Evolutionary conservation across 2,329 filamentous ascomycete genomes (phyloP).

Genomic region (Aspergillus sp.): DNA sequence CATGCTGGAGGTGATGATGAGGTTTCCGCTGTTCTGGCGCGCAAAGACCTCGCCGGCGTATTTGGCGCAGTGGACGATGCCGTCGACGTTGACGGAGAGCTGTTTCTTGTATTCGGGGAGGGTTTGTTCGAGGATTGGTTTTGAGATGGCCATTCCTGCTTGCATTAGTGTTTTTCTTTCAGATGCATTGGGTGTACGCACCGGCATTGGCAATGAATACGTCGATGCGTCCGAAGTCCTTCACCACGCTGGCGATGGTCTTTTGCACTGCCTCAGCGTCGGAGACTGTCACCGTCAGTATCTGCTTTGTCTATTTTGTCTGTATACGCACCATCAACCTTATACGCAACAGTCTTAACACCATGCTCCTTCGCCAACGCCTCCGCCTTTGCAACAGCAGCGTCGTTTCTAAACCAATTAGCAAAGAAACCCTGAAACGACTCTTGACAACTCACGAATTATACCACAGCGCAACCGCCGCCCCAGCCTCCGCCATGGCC

Average conservation of each 20-base stretch:
- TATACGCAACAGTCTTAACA: slow-evolving; percentile 43
- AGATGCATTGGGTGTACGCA: too few relatives aligned
- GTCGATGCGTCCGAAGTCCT: slow-evolving; percentile 46
- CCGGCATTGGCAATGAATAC: slow-evolving; percentile 48
- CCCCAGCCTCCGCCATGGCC: slow-evolving; percentile 49
- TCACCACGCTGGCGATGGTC: slow-evolving; percentile 34
- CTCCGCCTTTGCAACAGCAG: slow-evolving; percentile 38
- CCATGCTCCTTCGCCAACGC: slow-evolving; percentile 33
- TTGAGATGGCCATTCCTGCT: slow-evolving; percentile 52
- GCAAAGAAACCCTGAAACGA: too few relatives aligned
- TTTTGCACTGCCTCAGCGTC: slow-evolving; percentile 37
- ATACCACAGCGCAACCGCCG: slow-evolving; percentile 44
- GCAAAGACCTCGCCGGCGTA: slow-evolving; percentile 47
- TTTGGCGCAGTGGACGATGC: slow-evolving; percentile 48
- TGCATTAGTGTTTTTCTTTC: too few relatives aligned
- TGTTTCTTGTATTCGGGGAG: slow-evolving; percentile 53
- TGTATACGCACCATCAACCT: slow-evolving; percentile 36
- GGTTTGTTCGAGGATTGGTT: slow-evolving; percentile 55
- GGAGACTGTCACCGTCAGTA: slow-evolving; percentile 28
- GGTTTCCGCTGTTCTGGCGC: slow-evolving; percentile 38
- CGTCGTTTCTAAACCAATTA: slow-evolving; percentile 25
- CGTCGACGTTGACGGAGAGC: slow-evolving; percentile 57
- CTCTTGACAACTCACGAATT: slow-evolving; percentile 31
- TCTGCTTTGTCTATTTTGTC: background rate
- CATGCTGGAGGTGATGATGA: slow-evolving; percentile 56